Evolutionary conservation across 768 basidiomycete genomes (phyloP).

Genomic region (Amyloporia xantha): DNA sequence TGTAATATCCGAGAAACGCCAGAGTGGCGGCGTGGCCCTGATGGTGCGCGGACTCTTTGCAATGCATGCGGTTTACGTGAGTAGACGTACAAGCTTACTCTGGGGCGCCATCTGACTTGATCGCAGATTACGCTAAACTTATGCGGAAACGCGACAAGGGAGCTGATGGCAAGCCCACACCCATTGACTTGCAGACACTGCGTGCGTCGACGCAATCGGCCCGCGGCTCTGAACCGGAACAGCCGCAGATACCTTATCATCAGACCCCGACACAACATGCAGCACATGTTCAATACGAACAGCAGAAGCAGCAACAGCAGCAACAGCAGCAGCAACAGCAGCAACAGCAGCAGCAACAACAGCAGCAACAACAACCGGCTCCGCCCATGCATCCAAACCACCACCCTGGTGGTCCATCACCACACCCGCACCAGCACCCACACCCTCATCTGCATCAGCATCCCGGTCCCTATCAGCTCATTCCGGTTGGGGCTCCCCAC

Average conservation of each 20-base stretch:
- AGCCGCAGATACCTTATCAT: slow-evolving; percentile 2
- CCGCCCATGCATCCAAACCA: slow-evolving; percentile 2
- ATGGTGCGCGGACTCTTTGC: slow-evolving; percentile 77
- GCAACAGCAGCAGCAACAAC: slow-evolving; percentile 8
- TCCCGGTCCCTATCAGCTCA: slow-evolving; percentile 14
- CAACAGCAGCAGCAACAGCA: slow-evolving; percentile 11
- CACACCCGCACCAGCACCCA: slow-evolving; percentile 10
- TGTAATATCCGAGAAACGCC: slow-evolving; percentile 85
- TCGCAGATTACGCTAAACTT: slow-evolving; percentile 73
- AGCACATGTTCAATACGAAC: slow-evolving; percentile 11
- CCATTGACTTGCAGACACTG: slow-evolving; percentile 70
- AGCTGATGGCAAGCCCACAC: slow-evolving; percentile 44
- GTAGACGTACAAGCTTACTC: slow-evolving; percentile 25
- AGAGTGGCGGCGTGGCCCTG: slow-evolving; percentile 83
- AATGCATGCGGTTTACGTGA: slow-evolving; percentile 82
- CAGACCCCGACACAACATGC: slow-evolving; percentile 5
- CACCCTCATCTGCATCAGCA: slow-evolving; percentile 10
- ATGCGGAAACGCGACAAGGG: slow-evolving; percentile 74
- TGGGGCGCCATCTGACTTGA: background rate
- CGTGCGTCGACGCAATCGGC: slow-evolving; percentile 46
- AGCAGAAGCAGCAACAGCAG: slow-evolving; percentile 8
- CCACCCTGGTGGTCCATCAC: slow-evolving; percentile 2
- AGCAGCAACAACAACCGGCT: slow-evolving; percentile 8
- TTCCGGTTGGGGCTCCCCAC: slow-evolving; percentile 11
- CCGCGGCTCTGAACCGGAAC: slow-evolving; percentile 14